These are phyloP conservation scores for Asterella californica DNA, from an alignment of 225 moss, liverwort and hornwort species.

Conservation along the genomic window DNA sequence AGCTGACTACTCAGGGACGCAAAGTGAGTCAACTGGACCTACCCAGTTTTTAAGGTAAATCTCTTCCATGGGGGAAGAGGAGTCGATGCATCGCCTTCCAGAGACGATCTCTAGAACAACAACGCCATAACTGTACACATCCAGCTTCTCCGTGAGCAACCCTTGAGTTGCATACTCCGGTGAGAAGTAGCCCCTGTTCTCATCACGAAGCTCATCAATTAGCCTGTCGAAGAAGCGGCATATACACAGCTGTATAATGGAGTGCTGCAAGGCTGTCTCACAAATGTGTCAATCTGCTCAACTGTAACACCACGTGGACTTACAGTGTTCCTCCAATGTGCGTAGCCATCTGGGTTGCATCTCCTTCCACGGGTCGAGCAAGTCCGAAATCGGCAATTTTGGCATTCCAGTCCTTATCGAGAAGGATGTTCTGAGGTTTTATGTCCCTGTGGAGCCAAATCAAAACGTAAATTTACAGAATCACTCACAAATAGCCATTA, in stretches of 20 bases:
- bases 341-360: conserved; percentile 7
- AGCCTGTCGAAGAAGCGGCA: not conserved
- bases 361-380: not conserved
- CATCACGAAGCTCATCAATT: not conserved
- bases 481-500: too few species aligned
- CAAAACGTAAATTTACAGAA: too few species aligned
- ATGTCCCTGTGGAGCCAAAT: conserved; percentile 4
- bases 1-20: not conserved
- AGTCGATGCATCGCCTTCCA: conserved; percentile 24
- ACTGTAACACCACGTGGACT: not conserved
- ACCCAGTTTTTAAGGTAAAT: conserved; percentile 6
- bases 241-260: not conserved
- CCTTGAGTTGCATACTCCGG: conserved; percentile 28
- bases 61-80: not conserved
- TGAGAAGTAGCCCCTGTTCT: conserved; percentile 30
- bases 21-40: not conserved
- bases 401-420: conserved; percentile 15
- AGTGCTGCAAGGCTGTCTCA: not conserved
- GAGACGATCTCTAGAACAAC: not conserved
- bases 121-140: conserved; percentile 32
- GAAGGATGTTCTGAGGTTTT: conserved; percentile 13
- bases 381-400: conserved; percentile 27
- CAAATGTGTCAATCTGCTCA: not conserved
- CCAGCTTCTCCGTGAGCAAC: conserved; percentile 18
- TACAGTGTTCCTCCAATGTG: conserved; percentile 25